Base-by-base conservation (phyloP, 169 alveolate species). In the Theileria orientalis region DNA sequence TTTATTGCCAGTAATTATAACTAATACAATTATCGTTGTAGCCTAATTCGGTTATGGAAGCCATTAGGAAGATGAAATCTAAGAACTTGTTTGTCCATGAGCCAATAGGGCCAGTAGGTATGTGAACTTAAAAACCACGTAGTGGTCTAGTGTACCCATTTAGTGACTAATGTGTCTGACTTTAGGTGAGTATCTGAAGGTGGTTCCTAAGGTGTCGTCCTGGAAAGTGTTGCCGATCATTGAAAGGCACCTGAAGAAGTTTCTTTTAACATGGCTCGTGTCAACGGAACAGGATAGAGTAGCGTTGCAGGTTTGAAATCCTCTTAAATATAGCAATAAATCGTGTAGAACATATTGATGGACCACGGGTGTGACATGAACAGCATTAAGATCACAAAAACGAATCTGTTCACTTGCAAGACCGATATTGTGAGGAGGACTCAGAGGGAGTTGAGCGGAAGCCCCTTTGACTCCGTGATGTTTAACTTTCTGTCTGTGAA, bases 71-170 rank as follows among this genome's bases (percentile, higher is more conserved):
- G 33, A 74, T 61, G 84, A 23, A 51, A 3, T 27, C 30, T 0
- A 23, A 32, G 19, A 77, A 60, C 23, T 23, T 66, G 21, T 82
- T 82, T 30, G 32, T 8, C 8, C 71, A 72, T 44, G 56, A 21
- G 30, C 89, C 89, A 16, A 82, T 82, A 57, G 89, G 89, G 21
- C 89, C 89, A 19, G 72, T 82, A 71, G 66, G 66, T 37, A 44
- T 44, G 41, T 41, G 16, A 19, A n/a, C n/a, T n/a, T n/a, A n/a
- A 42, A 42, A 13, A 42, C 13, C 16, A 42, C 13, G 13, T 42
- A 42, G 19, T 42, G 19, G 16, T 13, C 19, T 16, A 13, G 52
- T 13, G 19, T 42, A 42, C 13, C 16, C 52, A 42, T 13, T 13
- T 42, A n/a, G n/a, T n/a, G n/a, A n/a, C n/a, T n/a, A n/a, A n/a